Conservation (phyloP, 768 basidiomycete genomes). For the Candolleomyces eurysporus region DNA sequence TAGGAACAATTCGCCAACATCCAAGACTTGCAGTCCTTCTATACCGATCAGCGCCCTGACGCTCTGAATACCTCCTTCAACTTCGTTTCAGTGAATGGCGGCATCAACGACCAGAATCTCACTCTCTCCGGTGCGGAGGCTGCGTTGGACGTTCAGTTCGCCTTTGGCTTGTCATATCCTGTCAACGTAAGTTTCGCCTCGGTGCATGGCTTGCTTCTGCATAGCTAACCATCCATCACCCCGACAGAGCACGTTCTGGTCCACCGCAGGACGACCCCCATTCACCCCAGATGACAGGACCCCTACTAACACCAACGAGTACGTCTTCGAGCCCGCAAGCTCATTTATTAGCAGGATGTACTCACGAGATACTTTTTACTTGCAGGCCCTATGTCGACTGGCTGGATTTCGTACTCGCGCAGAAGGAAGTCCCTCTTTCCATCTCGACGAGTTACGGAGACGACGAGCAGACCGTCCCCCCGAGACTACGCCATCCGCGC, state of each 20-base stretch:
- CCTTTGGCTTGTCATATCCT: constrained; percentile 62
- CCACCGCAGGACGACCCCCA: constrained; percentile 61
- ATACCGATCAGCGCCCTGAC: constrained; percentile 42
- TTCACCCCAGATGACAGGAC: constrained; percentile 47
- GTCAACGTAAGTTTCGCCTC: constrained; percentile 30
- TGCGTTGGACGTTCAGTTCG: constrained; percentile 66
- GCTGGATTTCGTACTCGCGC: constrained; percentile 54
- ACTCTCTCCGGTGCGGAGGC: constrained; percentile 60
- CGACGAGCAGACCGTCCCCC: constrained; percentile 70
- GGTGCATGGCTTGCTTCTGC: no score
- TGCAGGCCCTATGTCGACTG: constrained; percentile 34
- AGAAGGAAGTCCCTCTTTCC: constrained; percentile 48
- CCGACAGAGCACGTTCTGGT: constrained; percentile 46
- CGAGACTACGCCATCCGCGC: constrained; percentile 50
- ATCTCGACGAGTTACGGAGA: constrained; percentile 77
- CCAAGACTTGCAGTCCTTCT: constrained; percentile 52
- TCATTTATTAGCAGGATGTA: background rate
- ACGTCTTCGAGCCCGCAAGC: background rate
- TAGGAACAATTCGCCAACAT: constrained; percentile 48
- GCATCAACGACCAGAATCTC: constrained; percentile 55
- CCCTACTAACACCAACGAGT: constrained; percentile 37
- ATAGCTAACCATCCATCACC: background rate
- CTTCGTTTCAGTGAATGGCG: constrained; percentile 57
- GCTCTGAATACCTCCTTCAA: constrained; percentile 52
- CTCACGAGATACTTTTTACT: background rate